Base-by-base conservation (phyloP, 2,329 filamentous ascomycete species). In the Chaetomium olivaceum region DNA sequence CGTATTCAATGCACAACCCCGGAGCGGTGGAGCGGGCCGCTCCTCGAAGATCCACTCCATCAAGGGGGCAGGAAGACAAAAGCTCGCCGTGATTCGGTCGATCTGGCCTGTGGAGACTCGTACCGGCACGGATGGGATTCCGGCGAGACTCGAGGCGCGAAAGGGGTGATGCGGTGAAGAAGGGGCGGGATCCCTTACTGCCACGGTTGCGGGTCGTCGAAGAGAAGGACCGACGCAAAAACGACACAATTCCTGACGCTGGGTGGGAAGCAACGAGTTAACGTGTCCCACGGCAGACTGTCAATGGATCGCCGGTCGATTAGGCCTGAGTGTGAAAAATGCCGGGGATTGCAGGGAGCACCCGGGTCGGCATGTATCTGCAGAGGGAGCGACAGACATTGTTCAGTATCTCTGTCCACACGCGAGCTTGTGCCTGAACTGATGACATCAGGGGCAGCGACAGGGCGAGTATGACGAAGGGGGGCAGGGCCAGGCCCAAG, bases 241-340 rank as follows among this genome's bases (percentile, higher is more conserved):
- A 27, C 81, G 79, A 80, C 77, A 80, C 76, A 81, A 79, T 81
- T 80, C 79, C 80, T 80, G 77, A 80, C 75, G 77, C 75, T 75
- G 75, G 75, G 61, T 80, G 81, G 81, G 84, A 82, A 87, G 82
- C 80, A 83, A 85, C 85, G 85, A 87, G 83, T 79, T 83, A 87
- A 87, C 84, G 85, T 86, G 83, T 87, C 84, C 85, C 82, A 84
- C 82, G 74, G 74, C 75, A 77, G 74, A 76, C 79, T 78, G 77
- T 76, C 77, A 79, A 76, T 72, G 75, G 76, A 71, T 71, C 72
- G 72, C 79, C 76, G 73, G 74, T 73, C 72, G 74, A 76, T 75
- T 75, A 77, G 80, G 77, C 79, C 79, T 70, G 74, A 72, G 71
- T 51, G 72, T 72, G 74, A 70, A 74, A 70, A 74, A 76, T 76